Evolutionary conservation across 2,329 filamentous ascomycete species (phyloP), one percentile per base, ranked within the genome.

Genomic region (Claviceps spartinae): DNA sequence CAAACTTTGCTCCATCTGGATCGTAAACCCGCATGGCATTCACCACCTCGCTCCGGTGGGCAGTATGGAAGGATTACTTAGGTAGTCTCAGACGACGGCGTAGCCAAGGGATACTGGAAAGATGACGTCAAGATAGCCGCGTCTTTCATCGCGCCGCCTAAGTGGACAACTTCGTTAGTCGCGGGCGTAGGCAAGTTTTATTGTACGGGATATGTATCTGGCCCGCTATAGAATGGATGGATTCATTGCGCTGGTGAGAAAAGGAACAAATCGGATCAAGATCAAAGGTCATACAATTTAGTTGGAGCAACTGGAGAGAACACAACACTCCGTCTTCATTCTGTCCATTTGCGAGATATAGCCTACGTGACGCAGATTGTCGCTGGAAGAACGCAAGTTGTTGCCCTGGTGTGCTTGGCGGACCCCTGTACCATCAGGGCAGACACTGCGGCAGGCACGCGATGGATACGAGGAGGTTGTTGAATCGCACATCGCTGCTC

Each of bases 71-170:
- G 64, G 65, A 50, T 52, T 66, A 36, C 50, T 63, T 2, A 18
- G 18, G 18, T 22, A 22, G 54, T 63, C 26, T 56, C 58, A 37
- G 61, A 60, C 2, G 67, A 68, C 7, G 61, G 65, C 11, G 63
- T 72, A 40, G 69, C 22, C 22, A 22, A 66, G 36, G 67, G 69
- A 41, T 73, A 73, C 52, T 59, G 69, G 38, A 66, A 68, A 51
- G 68, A 72, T 24, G 60, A 60, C 1, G 60, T 63, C 47, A 71
- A 69, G 54, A 72, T 70, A 0, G 60, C 61, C 16, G 55, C 54
- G 11, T 54, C 52, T 3, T 61, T 60, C 22, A 55, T 61, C 34
- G 36, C 55, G 8, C 45, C 48, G 7, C 57, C 58, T 43, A 3
- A 70, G 8, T 54, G 52, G 52, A 46, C 50, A 22, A n/a, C 38